phyloP scores from a whole-genome alignment of 2,329 filamentous ascomycete species.

The Pseudocercospora cruenta region DNA sequence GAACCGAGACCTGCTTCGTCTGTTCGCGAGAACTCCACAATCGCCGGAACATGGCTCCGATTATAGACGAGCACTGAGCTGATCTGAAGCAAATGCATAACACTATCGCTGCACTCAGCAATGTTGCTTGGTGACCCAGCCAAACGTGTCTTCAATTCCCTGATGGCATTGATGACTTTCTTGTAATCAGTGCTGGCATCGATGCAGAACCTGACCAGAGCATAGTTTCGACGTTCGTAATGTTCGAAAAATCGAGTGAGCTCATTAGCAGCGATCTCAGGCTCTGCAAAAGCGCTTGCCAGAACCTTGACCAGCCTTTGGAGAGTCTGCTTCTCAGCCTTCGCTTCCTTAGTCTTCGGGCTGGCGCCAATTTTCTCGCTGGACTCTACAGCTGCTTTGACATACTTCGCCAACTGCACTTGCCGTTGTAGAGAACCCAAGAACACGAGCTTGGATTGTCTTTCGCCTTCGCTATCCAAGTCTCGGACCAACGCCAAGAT shows the following conservation, averaged over 20 bases:
- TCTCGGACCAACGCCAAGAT: conserved; percentile 80
- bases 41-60: conserved; percentile 86
- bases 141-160: conserved; percentile 73
- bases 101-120: conserved; percentile 72
- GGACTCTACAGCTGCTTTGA: conserved; percentile 76
- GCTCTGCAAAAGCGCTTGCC: conserved; percentile 75
- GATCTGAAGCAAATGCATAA: conserved; percentile 81
- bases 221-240: conserved; percentile 87
- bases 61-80: conserved; percentile 88
- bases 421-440: conserved; percentile 83
- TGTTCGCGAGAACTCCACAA: conserved; percentile 83
- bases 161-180: conserved; percentile 85
- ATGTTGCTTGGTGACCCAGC: conserved; percentile 65
- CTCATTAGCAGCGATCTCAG: conserved; percentile 71
- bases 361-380: conserved; percentile 70
- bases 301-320: conserved; percentile 75
- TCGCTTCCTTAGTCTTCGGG: conserved; percentile 75
- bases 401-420: conserved; percentile 70
- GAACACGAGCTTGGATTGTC: conserved; percentile 75
- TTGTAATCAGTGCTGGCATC: conserved; percentile 87
- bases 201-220: conserved; percentile 84
- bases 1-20: conserved; percentile 77
- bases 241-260: conserved; percentile 88
- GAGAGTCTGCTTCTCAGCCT: conserved; percentile 63
- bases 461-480: conserved; percentile 63